phyloP scores from a whole-genome alignment of 805 yeast species.

The Wickerhamomyces ciferrii region DNA sequence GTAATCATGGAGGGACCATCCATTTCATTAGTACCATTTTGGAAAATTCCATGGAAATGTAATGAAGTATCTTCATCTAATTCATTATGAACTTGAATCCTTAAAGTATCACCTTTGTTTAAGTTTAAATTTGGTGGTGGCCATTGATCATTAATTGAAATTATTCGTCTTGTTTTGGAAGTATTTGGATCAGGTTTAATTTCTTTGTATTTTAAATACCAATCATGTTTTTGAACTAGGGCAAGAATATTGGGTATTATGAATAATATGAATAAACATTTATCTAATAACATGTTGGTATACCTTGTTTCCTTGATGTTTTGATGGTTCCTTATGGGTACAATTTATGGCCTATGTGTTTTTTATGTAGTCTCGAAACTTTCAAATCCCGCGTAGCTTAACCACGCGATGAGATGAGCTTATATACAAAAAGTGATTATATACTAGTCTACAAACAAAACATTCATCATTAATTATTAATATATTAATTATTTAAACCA shows the following conservation, averaged over 20 bases:
- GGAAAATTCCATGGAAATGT: conserved; percentile 51
- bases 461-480: neutral
- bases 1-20: conserved; percentile 48
- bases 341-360: neutral
- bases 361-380: too few species aligned
- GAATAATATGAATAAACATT: neutral
- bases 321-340: too few species aligned
- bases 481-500: neutral
- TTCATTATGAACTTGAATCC: conserved; percentile 33
- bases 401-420: too few species aligned
- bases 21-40: conserved; percentile 39
- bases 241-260: neutral
- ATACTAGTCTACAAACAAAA: too few species aligned
- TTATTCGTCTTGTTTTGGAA: conserved; percentile 38
- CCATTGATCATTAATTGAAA: conserved; percentile 51
- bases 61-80: conserved; percentile 42
- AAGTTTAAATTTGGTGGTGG: conserved; percentile 46
- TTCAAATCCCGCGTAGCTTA: too few species aligned
- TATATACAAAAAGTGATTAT: too few species aligned
- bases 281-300: neutral
- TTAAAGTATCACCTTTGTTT: conserved; percentile 35
- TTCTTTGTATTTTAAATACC: conserved; percentile 28
- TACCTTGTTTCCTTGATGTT: too few species aligned
- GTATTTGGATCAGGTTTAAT: conserved; percentile 53
- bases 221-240: conserved; percentile 23